phyloP scores from a whole-genome alignment of 345 rosid species.

The Jatropha curcas region DNA sequence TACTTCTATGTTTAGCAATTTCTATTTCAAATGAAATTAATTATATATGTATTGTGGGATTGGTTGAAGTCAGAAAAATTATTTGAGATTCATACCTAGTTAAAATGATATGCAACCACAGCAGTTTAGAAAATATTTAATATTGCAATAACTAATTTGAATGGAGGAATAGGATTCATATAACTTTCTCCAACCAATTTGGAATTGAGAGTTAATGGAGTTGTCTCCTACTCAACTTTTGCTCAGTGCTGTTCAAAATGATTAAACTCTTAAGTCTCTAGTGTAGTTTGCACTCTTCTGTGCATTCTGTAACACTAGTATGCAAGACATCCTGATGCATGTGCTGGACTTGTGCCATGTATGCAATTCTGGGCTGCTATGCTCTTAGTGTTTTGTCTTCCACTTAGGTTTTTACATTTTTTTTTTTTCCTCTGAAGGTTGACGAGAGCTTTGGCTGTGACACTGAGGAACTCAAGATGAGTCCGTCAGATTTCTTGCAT shows the following conservation, averaged over 20 bases:
- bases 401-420: no score
- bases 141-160: not conserved
- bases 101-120: not conserved
- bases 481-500: not conserved
- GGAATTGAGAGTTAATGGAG: not conserved
- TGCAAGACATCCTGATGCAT: not conserved
- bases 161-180: not conserved
- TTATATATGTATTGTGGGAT: not conserved
- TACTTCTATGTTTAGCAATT: not conserved
- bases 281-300: not conserved
- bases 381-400: slow-evolving; percentile 2
- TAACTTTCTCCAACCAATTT: not conserved
- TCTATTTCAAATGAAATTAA: not conserved
- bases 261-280: not conserved
- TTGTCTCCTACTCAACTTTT: not conserved
- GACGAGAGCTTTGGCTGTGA: slow-evolving; percentile 6
- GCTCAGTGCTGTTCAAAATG: not conserved
- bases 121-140: not conserved
- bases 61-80: not conserved
- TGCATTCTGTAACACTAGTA: not conserved
- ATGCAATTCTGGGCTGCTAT: not conserved
- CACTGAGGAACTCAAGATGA: slow-evolving; percentile 10
- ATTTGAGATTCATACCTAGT: not conserved
- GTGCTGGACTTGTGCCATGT: not conserved
- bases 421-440: slow-evolving; percentile 13